These are phyloP conservation scores for Lasiosphaeria miniovina DNA, from an alignment of 495 filamentous ascomycete genomes.

Conservation along the genomic window DNA sequence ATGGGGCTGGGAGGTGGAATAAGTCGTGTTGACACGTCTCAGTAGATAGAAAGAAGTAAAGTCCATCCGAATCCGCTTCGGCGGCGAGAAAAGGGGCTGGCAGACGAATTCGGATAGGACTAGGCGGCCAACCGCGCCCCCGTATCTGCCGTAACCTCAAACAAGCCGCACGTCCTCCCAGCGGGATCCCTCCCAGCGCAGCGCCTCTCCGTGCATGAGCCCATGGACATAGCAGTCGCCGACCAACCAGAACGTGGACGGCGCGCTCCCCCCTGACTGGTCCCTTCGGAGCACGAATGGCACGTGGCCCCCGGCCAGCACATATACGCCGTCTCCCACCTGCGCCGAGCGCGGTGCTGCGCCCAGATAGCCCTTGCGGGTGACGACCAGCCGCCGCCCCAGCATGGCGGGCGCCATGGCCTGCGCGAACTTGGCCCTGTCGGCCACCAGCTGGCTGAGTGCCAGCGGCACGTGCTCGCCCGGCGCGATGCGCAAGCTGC, in stretches of 20 bases:
- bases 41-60: no score
- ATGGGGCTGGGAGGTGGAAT: no score
- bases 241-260: neutral
- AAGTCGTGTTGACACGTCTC: no score
- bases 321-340: neutral
- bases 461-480: neutral
- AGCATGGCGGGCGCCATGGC: neutral
- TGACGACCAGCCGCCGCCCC: constrained; percentile 5
- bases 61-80: no score
- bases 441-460: neutral
- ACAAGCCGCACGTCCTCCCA: neutral
- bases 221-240: constrained; percentile 10
- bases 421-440: neutral
- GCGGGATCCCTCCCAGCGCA: neutral
- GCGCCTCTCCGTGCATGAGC: constrained; percentile 5
- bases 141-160: neutral
- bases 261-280: neutral
- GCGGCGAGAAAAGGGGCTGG: no score
- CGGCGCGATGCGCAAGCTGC: neutral
- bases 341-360: neutral
- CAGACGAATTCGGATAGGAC: no score
- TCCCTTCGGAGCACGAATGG: constrained; percentile 5
- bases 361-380: constrained; percentile 5
- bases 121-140: no score
- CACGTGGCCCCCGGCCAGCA: constrained; percentile 1